Base-by-base conservation (phyloP, 345 rosid genomes). In the Gossypium mustelinum region DNA sequence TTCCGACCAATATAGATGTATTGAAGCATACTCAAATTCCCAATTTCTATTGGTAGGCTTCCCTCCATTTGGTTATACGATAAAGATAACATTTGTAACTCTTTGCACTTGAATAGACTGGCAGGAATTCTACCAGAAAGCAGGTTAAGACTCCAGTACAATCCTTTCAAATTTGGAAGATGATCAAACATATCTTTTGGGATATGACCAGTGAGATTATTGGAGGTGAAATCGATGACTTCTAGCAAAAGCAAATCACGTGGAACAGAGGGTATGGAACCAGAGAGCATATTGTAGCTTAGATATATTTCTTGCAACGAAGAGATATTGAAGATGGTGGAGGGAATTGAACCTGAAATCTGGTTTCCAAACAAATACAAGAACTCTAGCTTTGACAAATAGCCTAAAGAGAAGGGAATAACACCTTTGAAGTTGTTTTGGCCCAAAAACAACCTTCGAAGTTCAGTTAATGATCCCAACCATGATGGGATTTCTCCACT, bases 271-370 rank as follows among this genome's bases (percentile, higher is more conserved):
- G 70, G 70, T 18, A 66, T 44, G 13, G 70, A 44, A 11, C 70
- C 70, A 20, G n/a, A 18, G 7, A 66, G n/a, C 56, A 51, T 51
- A 66, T 66, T 43, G 7, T 11, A 1, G 34, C 17, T 11, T 66
- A 14, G 13, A 7, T 4, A 0, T 0, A 66, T 18, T 11, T 11
- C 16, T 41, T 64, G 68, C 24, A 64, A 20, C 2, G 50, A 64
- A n/a, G 68, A 64, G 10, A 64, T 64, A 45, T 64, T 64, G 50
- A 64, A 64, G 69, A 64, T 64, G 2, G 69, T 10, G 6, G 14
- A 64, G 2, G 69, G 69, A n/a, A 64, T 64, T 20, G 50, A n/a
- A 64, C 69, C 69, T 10, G 69, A 64, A 64, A 64, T 5, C 50
- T 64, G 69, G 11, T 64, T 52, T 52, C 1, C 9, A 16, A 0